Conservation (phyloP, 164 flowering plant genomes). For the Akebia trifoliata region DNA sequence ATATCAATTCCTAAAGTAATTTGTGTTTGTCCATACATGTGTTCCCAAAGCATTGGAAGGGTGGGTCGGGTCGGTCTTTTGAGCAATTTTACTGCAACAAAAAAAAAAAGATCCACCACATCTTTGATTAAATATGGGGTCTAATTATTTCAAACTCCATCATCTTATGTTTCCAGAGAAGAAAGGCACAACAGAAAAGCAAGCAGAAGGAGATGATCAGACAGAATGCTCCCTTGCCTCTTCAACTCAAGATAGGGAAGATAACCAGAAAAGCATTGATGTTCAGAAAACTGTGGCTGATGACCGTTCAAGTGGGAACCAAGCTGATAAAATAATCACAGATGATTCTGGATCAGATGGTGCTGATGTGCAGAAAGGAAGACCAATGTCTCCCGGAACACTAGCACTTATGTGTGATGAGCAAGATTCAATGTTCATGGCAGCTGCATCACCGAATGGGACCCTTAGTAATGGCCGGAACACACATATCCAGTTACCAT, state of each 20-base stretch:
- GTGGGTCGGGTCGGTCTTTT: too few relatives aligned
- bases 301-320: slow-evolving; percentile 45
- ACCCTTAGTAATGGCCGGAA: slow-evolving; percentile 26
- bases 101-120: too few relatives aligned
- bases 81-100: too few relatives aligned
- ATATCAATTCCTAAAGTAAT: too few relatives aligned
- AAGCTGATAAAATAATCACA: slow-evolving; percentile 38
- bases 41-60: too few relatives aligned
- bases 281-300: slow-evolving; percentile 33
- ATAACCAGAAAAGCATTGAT: slow-evolving; percentile 38
- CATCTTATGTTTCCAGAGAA: slow-evolving; percentile 36
- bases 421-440: slow-evolving; percentile 74
- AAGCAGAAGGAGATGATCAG: slow-evolving; percentile 32
- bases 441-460: slow-evolving; percentile 55
- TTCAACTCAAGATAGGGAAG: slow-evolving; percentile 37
- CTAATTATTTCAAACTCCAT: slow-evolving; percentile 16
- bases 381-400: slow-evolving; percentile 95
- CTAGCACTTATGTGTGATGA: slow-evolving; percentile 97
- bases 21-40: too few relatives aligned
- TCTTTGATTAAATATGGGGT: too few relatives aligned
- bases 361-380: slow-evolving; percentile 47
- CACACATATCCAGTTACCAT: slow-evolving; percentile 36
- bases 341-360: slow-evolving; percentile 60
- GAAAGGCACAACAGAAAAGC: slow-evolving; percentile 33
- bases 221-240: slow-evolving; percentile 42